These are phyloP conservation scores for Clarireedia homoeocarpa DNA, from an alignment of 2,329 filamentous ascomycete species.

Conservation along the genomic window DNA sequence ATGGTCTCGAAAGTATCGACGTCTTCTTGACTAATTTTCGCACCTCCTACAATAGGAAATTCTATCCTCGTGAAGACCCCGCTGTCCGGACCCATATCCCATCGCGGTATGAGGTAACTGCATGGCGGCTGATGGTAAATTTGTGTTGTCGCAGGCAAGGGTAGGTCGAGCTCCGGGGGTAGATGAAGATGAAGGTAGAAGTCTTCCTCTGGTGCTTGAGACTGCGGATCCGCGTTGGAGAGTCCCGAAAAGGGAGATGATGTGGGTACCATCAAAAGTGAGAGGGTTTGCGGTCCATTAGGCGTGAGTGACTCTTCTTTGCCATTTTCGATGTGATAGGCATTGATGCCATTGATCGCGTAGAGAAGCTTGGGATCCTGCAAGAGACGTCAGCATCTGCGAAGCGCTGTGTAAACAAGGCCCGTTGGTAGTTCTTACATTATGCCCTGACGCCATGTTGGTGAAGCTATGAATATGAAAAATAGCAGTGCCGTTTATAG, in stretches of 20 bases:
- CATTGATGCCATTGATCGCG: constrained; percentile 76
- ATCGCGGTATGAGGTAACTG: constrained; percentile 90
- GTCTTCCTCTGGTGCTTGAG: constrained; percentile 65
- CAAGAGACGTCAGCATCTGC: constrained; percentile 9
- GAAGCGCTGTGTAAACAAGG: background rate
- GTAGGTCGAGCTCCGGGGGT: constrained; percentile 87
- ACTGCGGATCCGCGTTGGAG: constrained; percentile 46
- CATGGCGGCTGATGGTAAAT: constrained; percentile 92
- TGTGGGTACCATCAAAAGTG: constrained; percentile 91
- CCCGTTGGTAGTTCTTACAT: constrained; percentile 16
- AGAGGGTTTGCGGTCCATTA: constrained; percentile 82
- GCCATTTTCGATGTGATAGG: constrained; percentile 86
- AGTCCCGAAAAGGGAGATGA: constrained; percentile 57
- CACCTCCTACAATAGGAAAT: constrained; percentile 68
- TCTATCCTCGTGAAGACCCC: constrained; percentile 91
- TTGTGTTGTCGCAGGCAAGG: constrained; percentile 89
- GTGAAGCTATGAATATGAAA: background rate
- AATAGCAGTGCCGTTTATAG: background rate
- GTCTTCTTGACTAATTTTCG: constrained; percentile 76
- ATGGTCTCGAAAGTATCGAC: constrained; percentile 97
- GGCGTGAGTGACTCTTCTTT: constrained; percentile 75
- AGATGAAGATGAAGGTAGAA: constrained; percentile 96
- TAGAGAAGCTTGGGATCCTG: constrained; percentile 58
- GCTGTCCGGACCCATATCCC: constrained; percentile 82
- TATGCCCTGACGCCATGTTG: constrained; percentile 26